Evolutionary conservation across 768 basidiomycete species (phyloP).

Genomic region (Phanerochaete sordida): DNA sequence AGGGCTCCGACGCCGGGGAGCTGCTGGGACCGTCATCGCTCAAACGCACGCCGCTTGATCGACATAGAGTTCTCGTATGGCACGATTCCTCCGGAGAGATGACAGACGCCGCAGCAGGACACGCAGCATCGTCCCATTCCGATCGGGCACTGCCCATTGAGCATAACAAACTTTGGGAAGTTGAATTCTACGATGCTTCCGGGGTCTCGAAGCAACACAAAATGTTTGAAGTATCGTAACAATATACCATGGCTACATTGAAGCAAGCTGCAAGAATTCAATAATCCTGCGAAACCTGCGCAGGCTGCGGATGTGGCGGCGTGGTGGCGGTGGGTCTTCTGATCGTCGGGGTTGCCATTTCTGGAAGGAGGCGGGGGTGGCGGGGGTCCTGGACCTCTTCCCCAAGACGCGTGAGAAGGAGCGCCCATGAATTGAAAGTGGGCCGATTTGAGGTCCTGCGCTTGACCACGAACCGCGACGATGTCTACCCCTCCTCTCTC

Average conservation of each 20-base stretch:
- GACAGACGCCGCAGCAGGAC: neutral
- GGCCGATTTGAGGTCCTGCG: constrained; percentile 8
- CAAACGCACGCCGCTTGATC: too few relatives aligned
- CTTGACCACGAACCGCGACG: constrained; percentile 14
- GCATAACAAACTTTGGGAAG: neutral
- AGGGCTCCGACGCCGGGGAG: too few relatives aligned
- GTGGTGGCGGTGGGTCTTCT: neutral
- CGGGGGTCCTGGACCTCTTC: neutral
- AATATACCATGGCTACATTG: neutral
- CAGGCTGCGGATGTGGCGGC: neutral
- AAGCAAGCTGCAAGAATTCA: neutral
- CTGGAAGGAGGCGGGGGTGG: neutral
- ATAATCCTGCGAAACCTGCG: neutral
- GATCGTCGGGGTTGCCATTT: neutral
- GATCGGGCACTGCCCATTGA: neutral
- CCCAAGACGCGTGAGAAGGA: neutral
- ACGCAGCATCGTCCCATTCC: neutral
- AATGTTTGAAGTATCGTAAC: too few relatives aligned
- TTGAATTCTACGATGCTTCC: neutral
- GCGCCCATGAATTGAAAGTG: constrained; percentile 8
- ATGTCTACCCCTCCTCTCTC: constrained; percentile 23
- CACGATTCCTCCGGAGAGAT: neutral
- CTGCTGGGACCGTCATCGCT: too few relatives aligned
- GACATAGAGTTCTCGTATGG: neutral
- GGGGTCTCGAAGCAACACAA: neutral